Evolutionary conservation across 768 basidiomycete genomes (phyloP), one percentile per base, ranked within the genome.

Genomic region (Collybia mongolica): DNA sequence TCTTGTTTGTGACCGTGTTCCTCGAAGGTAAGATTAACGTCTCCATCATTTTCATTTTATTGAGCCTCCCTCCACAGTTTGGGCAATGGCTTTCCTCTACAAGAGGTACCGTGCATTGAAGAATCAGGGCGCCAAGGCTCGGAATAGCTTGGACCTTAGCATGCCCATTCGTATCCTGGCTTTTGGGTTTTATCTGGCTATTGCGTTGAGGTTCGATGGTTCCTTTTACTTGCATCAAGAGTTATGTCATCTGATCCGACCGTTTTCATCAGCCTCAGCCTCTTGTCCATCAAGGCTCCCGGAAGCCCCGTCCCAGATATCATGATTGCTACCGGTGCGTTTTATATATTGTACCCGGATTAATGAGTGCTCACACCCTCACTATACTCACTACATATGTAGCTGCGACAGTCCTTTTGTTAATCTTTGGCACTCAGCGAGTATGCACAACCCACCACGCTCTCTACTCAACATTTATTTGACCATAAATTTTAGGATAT

Each of bases 351-450:
- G 20, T 19, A 37, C 38, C 20, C 15, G 29, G 51, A 29, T 29
- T 23, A 20, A 32, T 32, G 32, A 3, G 26, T 12, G 11, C 11
- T 32, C 32, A 32, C 14, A 12, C 14, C 11, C 14, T 32, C 32
- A 32, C 32, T 32, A 12, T 20, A n/a, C n/a, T n/a, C n/a, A n/a
- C n/a, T n/a, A n/a, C n/a, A n/a, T n/a, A 32, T 42, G 35, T 52
- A 80, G 79, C 75, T 48, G 66, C 75, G 4, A 73, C 66, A 2
- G 63, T 74, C 20, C 59, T 74, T 11, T 61, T 78, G n/a, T 23
- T 78, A 28, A 71, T 77, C 38, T 80, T 80, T 55, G 77, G 68
- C 1, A 74, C 77, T 1, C 77, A 78, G 55, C 62, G 48, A 44
- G 75, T 72, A 60, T 47, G 62, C 22, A 15, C 23, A 22, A 9